phyloP scores from a whole-genome alignment of 768 basidiomycete genomes.

The Kwoniella dendrophila region DNA sequence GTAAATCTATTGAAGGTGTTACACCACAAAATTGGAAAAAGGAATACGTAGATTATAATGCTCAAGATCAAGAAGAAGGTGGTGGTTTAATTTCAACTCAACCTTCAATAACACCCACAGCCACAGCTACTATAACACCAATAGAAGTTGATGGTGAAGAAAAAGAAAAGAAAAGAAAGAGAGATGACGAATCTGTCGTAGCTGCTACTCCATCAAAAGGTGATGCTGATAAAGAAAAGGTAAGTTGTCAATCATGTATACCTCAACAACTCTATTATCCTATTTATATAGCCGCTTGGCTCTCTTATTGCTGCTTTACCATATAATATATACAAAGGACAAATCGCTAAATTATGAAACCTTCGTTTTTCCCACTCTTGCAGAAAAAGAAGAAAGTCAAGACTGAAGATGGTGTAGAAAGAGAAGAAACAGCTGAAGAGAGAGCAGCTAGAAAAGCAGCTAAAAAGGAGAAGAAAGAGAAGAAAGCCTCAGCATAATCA shows the following conservation, averaged over 20 bases:
- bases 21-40: conserved; percentile 90
- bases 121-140: conserved; percentile 25
- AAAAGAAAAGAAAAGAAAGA: conserved; percentile 58
- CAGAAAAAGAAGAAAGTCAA: conserved; percentile 54
- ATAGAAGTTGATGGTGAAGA: conserved; percentile 52
- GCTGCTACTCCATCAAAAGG: conserved; percentile 29
- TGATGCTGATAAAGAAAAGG: conserved; percentile 50
- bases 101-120: conserved; percentile 18
- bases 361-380: conserved; percentile 3
- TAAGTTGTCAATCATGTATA: conserved; percentile 24
- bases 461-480: conserved; percentile 50
- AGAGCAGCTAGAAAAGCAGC: conserved; percentile 42
- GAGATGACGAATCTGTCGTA: conserved; percentile 36
- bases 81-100: conserved; percentile 18
- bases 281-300: too few relatives aligned
- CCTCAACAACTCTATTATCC: not conserved
- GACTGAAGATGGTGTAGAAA: conserved; percentile 44
- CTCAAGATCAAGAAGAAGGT: conserved; percentile 60
- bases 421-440: conserved; percentile 49
- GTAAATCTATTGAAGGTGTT: conserved; percentile 79
- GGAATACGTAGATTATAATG: conserved; percentile 90
- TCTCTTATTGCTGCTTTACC: too few relatives aligned
- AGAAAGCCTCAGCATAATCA: conserved; percentile 35
- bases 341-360: too few relatives aligned
- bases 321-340: too few relatives aligned